Evolutionary conservation across 306 rosid genomes (phyloP).

Genomic region (Quillaja saponaria): DNA sequence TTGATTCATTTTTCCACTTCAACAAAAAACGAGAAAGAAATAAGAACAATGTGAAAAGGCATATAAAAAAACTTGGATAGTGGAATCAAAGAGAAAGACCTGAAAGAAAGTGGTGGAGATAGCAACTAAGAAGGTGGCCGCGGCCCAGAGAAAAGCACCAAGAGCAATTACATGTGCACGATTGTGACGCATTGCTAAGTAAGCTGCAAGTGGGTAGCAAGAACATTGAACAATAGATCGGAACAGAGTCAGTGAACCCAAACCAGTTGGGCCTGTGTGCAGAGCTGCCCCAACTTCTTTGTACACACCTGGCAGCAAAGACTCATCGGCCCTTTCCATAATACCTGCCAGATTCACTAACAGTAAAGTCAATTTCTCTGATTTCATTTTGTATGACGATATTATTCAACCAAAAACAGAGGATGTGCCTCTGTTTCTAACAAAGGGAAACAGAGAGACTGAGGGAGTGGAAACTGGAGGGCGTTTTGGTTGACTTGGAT

Average conservation of each 20-base stretch:
- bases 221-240: constrained; percentile 71
- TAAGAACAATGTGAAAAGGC: no score
- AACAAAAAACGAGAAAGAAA: not conserved
- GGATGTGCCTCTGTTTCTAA: no score
- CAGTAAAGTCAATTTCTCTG: constrained; percentile 59
- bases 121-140: constrained; percentile 70
- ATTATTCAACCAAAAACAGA: no score
- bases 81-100: constrained; percentile 30
- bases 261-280: constrained; percentile 71
- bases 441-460: no score
- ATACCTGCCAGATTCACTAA: constrained; percentile 67
- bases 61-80: not conserved
- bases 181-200: constrained; percentile 67
- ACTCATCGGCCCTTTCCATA: constrained; percentile 77
- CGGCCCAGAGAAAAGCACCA: constrained; percentile 77
- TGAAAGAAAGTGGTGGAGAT: constrained; percentile 65
- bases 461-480: no score
- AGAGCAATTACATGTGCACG: constrained; percentile 70
- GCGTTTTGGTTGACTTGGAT: no score
- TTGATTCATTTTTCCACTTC: no score
- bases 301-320: constrained; percentile 77
- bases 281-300: constrained; percentile 73
- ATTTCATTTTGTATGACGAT: constrained; percentile 44
- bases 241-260: constrained; percentile 75
- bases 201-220: constrained; percentile 78